Evolutionary conservation across 116 monocot genomes (phyloP), one percentile per base, ranked within the genome.

Genomic region (Dioscorea cayenensis): DNA sequence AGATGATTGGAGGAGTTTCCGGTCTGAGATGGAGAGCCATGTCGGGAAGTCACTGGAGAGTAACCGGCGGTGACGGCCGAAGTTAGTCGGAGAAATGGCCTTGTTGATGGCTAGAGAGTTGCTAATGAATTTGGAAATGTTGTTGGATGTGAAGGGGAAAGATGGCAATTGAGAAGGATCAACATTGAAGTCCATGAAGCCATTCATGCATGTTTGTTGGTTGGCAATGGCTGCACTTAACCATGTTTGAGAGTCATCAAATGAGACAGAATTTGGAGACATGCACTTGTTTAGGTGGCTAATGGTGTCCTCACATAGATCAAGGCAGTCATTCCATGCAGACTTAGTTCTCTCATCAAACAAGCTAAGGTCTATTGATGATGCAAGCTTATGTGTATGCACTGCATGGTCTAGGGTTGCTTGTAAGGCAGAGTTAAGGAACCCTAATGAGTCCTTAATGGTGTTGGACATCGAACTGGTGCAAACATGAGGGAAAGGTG

Each of bases 51-150:
- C 77, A 59, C 58, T 60, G 11, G 79, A 65, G 20, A 84, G 77
- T 49, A 84, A 49, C 63, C 63, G 64, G 10, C 84, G 76, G 48
- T 78, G 5, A 7, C 75, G 68, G 21, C 66, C 51, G 18, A 58
- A 43, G 10, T 10, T 32, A 6, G 58, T 1, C 0, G 78, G 25
- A 0, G 35, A 38, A 12, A 59, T 21, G 10, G 60, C 71, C 65
- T 70, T 82, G 76, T 79, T 82, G 7, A 86, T 65, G 28, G 86
- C 79, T 0, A 86, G 78, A 12, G 72, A 81, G 69, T 82, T 86
- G 79, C 82, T 79, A 6, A 81, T 32, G 1, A 78, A 50, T 51
- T 75, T 20, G 2, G 79, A 72, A 29, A 82, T 23, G 64, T 86
- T 83, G 51, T 8, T 36, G 20, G 72, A 72, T 17, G 63, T 11